These are phyloP conservation scores for Rhododendron molle DNA, from an alignment of 148 eudicot genomes.

Conservation along the genomic window DNA sequence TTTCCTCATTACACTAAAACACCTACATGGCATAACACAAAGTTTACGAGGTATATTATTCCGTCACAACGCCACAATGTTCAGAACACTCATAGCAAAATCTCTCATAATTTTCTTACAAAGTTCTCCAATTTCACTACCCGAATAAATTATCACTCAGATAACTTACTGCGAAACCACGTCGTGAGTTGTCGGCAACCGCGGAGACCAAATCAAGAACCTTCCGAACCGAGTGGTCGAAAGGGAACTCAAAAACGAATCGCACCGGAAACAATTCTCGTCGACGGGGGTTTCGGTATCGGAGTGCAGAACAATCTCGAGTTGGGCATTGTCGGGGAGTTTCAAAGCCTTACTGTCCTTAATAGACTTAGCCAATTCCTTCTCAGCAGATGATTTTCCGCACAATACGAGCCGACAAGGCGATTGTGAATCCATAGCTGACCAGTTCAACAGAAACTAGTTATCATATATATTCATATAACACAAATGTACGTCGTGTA, in stretches of 20 bases:
- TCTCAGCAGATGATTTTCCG: constrained; percentile 65
- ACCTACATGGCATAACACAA: too few relatives aligned
- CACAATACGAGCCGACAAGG: constrained; percentile 30
- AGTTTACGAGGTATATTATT: neutral
- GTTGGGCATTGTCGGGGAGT: constrained; percentile 39
- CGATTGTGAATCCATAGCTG: constrained; percentile 50
- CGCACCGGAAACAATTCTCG: constrained; percentile 34
- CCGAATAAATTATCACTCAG: neutral
- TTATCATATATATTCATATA: neutral
- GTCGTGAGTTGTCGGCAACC: constrained; percentile 75
- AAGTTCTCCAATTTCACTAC: neutral
- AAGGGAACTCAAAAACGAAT: constrained; percentile 42
- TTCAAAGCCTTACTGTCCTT: constrained; percentile 31
- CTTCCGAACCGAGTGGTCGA: constrained; percentile 60
- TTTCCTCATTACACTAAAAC: too few relatives aligned
- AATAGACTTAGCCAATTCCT: constrained; percentile 39
- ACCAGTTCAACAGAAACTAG: neutral
- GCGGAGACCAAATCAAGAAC: constrained; percentile 68
- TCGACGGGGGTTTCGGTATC: constrained; percentile 22
- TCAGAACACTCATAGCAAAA: neutral
- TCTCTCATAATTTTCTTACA: neutral
- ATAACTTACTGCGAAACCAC: constrained; percentile 60
- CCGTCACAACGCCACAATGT: neutral
- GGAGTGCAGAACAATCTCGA: constrained; percentile 37
- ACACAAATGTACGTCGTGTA: too few relatives aligned